phyloP scores from a whole-genome alignment of 345 rosid species.

The Psidium guajava region DNA sequence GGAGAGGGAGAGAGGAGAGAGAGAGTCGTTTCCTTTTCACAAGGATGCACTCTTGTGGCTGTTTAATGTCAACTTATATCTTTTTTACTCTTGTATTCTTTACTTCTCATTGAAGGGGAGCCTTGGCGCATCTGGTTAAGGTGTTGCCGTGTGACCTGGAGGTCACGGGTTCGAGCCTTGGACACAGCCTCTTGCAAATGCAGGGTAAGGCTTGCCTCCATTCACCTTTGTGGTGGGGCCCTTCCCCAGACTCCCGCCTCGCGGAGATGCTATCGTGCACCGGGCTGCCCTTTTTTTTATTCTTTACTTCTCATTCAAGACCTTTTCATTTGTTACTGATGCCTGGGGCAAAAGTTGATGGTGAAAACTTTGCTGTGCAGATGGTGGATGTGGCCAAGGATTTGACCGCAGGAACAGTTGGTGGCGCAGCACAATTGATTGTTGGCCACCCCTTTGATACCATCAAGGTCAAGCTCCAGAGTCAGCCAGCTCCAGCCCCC shows the following conservation, averaged over 20 bases:
- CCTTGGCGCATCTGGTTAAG: no score
- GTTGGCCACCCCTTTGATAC: constrained; percentile 97
- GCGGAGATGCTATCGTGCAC: no score
- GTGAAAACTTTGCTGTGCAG: constrained; percentile 15
- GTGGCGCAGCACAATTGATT: constrained; percentile 89
- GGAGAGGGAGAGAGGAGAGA: background rate
- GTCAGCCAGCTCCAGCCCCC: constrained; percentile 76
- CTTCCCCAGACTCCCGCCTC: no score
- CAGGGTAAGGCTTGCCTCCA: no score
- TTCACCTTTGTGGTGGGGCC: no score
- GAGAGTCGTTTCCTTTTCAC: background rate
- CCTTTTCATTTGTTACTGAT: background rate
- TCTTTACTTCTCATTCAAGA: background rate
- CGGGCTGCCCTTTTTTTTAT: no score
- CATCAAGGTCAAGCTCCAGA: constrained; percentile 97
- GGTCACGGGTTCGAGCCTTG: no score
- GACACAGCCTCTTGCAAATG: no score
- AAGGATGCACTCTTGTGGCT: background rate
- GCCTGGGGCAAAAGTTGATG: background rate
- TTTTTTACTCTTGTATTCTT: no score
- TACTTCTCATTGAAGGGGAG: no score
- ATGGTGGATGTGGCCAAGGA: constrained; percentile 93
- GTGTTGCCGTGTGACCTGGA: no score
- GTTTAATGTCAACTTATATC: background rate
- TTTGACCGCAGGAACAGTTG: constrained; percentile 79